Percentiles rank a stretch among this genome's conserved stretches.
Evolutionary conservation across 2,329 filamentous ascomycete species (phyloP).

Genomic region (Chalaropsis ovoidea): DNA sequence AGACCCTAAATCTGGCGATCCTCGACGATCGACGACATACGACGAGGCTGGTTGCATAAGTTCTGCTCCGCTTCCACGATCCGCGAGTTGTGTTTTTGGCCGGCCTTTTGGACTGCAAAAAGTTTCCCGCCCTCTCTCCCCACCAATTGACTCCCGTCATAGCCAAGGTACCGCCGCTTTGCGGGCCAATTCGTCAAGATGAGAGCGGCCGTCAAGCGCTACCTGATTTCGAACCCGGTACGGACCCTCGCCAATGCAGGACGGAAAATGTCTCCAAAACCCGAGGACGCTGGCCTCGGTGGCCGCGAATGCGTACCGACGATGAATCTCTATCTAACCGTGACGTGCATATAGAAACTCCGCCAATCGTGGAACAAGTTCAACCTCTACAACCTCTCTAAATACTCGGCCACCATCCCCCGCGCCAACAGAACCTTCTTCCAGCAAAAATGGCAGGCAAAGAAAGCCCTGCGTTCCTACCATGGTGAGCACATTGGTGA

Average conservation of each 20-base stretch:
- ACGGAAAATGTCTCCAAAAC: not conserved
- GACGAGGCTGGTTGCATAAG: conserved; percentile 19
- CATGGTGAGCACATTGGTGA: conserved; percentile 93
- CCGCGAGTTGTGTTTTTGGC: conserved; percentile 13
- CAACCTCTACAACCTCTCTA: conserved; percentile 81
- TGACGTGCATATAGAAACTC: conserved; percentile 55
- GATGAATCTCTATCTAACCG: not conserved
- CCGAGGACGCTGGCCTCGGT: not conserved
- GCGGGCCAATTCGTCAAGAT: conserved; percentile 26
- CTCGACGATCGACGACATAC: conserved; percentile 17
- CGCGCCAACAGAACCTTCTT: conserved; percentile 60
- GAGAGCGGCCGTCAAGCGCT: conserved; percentile 27
- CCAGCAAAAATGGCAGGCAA: conserved; percentile 96
- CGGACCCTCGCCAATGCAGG: conserved; percentile 10
- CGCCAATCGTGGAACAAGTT: conserved; percentile 96
- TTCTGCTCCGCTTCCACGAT: conserved; percentile 11
- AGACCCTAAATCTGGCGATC: conserved; percentile 20
- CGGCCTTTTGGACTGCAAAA: conserved; percentile 9
- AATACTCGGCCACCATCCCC: conserved; percentile 39
- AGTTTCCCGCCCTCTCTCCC: conserved; percentile 1
- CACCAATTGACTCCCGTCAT: conserved; percentile 17
- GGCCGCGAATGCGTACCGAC: not conserved
- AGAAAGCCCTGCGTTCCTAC: conserved; percentile 72
- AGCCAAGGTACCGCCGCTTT: conserved; percentile 20
- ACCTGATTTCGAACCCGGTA: conserved; percentile 27